phyloP scores from a whole-genome alignment of 1,284 basidiomycete genomes.

The Ganoderma lucidum region DNA sequence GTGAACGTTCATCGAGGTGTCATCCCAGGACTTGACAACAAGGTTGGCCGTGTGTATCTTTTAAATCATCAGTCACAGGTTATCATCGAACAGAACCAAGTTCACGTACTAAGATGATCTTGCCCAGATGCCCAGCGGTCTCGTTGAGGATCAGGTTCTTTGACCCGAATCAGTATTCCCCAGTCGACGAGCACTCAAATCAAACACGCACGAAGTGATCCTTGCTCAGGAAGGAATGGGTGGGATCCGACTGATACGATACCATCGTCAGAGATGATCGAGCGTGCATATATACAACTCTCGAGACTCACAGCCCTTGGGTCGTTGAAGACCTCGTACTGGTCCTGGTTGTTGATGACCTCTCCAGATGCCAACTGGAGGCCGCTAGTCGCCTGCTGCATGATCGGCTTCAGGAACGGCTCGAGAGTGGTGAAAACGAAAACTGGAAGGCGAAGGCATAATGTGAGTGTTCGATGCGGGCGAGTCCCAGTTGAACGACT shows the following conservation, averaged over 20 bases:
- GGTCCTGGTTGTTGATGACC: constrained; percentile 83
- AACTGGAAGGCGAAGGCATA: constrained; percentile 48
- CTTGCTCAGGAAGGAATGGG: constrained; percentile 85
- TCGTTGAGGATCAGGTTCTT: constrained; percentile 82
- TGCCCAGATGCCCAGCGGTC: constrained; percentile 80
- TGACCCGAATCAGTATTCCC: neutral
- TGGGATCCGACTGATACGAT: constrained; percentile 75
- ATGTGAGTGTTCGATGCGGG: constrained; percentile 9
- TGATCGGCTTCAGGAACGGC: constrained; percentile 80
- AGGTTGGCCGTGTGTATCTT: constrained; percentile 64
- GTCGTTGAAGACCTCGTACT: constrained; percentile 86
- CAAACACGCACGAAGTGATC: constrained; percentile 73
- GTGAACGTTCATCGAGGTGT: constrained; percentile 66
- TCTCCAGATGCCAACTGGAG: constrained; percentile 72
- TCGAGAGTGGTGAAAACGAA: constrained; percentile 82
- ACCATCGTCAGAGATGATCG: constrained; percentile 4
- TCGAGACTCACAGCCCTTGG: constrained; percentile 65
- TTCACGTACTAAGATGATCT: constrained; percentile 67
- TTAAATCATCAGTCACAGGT: neutral
- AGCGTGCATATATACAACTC: too few species aligned
- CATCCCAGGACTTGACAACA: constrained; percentile 88
- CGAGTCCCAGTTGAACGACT: constrained; percentile 22
- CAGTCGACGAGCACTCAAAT: constrained; percentile 3
- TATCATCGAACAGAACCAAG: constrained; percentile 25
- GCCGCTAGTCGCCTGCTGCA: constrained; percentile 70